Base-by-base conservation (phyloP, 768 basidiomycete genomes). In the Cystobasidiopsis lactophilus region DNA sequence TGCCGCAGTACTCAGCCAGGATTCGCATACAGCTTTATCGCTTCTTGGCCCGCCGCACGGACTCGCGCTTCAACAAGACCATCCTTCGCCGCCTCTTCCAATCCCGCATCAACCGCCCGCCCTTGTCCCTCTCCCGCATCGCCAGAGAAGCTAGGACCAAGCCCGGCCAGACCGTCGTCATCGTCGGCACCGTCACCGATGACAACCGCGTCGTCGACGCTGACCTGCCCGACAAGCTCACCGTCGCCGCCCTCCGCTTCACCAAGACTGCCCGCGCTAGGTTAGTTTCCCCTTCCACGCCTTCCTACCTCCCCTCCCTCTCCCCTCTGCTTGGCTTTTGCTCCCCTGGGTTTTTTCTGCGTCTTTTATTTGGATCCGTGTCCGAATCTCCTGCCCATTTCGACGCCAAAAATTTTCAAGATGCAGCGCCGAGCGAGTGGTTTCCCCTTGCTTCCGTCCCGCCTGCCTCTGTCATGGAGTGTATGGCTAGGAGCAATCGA, bases 61-160 rank as follows among this genome's bases (percentile, higher is more conserved):
- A 95, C 67, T 77, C 88, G 52, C 71, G 72, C 58, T 98, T 98
- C 74, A 98, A 98, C 82, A 82, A 86, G 77, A 84, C 77, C 66
- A 76, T 98, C 71, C 86, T 98, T 67, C 85, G 80, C 71, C 82
- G 86, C 54, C 79, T 98, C 55, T 98, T 86, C 78, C 79, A 86
- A 69, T 89, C 85, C 66, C 91, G 88, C 74, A 77, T 75, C 76
- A 98, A 96, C 77, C 85, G 88, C 56, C 84, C 91, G 38, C 91
- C 93, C 53, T 71, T 96, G 60, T 95, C 91, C 62, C 76, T 98
- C 61, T 96, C 91, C 56, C 77, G 81, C 66, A 85, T 96, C 63
- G 80, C 85, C 58, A 55, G 60, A 40, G 62, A 65, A 56, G 62
- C 62, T 59, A 63, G 58, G 53, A 47, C 51, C 37, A 50, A 57